Conservation (phyloP, 2,329 filamentous ascomycete genomes). For the Arachnopeziza araneosa region DNA sequence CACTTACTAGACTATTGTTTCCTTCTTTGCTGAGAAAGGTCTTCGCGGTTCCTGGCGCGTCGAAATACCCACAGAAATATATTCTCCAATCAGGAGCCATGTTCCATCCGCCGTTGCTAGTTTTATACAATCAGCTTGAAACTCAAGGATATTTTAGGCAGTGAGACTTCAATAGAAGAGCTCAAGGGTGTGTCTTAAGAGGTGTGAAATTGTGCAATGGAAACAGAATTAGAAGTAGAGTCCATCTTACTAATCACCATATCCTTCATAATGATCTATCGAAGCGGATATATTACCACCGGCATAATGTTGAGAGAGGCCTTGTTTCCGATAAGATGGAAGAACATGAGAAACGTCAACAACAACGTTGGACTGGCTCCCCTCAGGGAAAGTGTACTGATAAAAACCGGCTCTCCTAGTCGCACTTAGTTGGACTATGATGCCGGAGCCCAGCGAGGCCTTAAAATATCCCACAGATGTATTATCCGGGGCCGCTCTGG, state of each 20-base stretch:
- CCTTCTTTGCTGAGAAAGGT: constrained; percentile 38
- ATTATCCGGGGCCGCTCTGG: constrained; percentile 43
- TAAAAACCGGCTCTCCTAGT: constrained; percentile 51
- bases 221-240: not conserved
- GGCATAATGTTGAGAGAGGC: constrained; percentile 55
- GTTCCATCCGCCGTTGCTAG: constrained; percentile 58
- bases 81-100: constrained; percentile 55
- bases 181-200: no score
- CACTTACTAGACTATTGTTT: constrained; percentile 1
- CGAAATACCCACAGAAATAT: constrained; percentile 58
- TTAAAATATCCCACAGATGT: constrained; percentile 57
- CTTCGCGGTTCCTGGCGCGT: constrained; percentile 37
- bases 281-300: constrained; percentile 49
- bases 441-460: constrained; percentile 48
- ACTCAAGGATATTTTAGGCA: no score
- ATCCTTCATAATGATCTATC: constrained; percentile 51
- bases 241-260: constrained; percentile 43
- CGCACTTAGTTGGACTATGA: constrained; percentile 52
- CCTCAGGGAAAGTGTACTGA: constrained; percentile 50
- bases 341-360: constrained; percentile 62
- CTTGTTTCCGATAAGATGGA: constrained; percentile 52
- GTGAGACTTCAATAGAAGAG: no score
- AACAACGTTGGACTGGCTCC: constrained; percentile 38
- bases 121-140: no score
- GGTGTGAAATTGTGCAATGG: no score